Conservation (phyloP, 2,329 filamentous ascomycete species). For the Didymosphaeria variabile region DNA sequence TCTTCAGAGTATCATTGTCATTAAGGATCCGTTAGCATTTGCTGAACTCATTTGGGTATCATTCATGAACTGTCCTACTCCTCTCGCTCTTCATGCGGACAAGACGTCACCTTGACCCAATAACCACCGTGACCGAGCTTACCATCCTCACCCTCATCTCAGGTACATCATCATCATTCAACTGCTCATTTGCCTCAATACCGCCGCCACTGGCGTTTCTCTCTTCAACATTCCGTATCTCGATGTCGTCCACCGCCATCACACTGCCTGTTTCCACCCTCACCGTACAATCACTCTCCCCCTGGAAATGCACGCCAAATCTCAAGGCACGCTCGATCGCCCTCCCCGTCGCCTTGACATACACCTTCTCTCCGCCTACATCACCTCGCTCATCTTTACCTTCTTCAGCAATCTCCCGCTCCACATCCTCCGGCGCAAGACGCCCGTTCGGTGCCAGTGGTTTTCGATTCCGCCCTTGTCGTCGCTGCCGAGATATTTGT, state of each 20-base stretch:
- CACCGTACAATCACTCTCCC: slow-evolving; percentile 67
- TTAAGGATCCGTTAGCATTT: slow-evolving; percentile 62
- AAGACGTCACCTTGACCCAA: slow-evolving; percentile 34
- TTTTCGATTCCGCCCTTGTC: slow-evolving; percentile 2
- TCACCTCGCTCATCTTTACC: slow-evolving; percentile 23
- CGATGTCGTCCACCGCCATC: slow-evolving; percentile 73
- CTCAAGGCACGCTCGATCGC: slow-evolving; percentile 71
- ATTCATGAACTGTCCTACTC: neutral
- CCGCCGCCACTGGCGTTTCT: slow-evolving; percentile 16
- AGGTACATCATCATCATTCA: slow-evolving; percentile 44
- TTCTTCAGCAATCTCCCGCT: slow-evolving; percentile 37
- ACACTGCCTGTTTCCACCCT: slow-evolving; percentile 69
- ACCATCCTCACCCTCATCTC: slow-evolving; percentile 53
- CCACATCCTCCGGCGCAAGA: slow-evolving; percentile 42
- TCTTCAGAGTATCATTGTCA: slow-evolving; percentile 43
- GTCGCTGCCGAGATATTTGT: slow-evolving; percentile 9
- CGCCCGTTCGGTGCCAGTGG: slow-evolving; percentile 31
- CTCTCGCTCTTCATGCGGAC: neutral
- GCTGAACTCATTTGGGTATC: slow-evolving; percentile 35
- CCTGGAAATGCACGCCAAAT: slow-evolving; percentile 71
- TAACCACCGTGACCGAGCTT: slow-evolving; percentile 44
- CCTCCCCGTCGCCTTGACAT: slow-evolving; percentile 71
- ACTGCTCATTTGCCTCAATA: slow-evolving; percentile 24
- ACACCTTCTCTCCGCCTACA: slow-evolving; percentile 59
- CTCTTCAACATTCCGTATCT: slow-evolving; percentile 35